A percentile compares a stretch with the other conserved stretches of the same genome.
Evolutionary conservation across 1,284 basidiomycete genomes (phyloP).

Genomic region (Tilletia indica): DNA sequence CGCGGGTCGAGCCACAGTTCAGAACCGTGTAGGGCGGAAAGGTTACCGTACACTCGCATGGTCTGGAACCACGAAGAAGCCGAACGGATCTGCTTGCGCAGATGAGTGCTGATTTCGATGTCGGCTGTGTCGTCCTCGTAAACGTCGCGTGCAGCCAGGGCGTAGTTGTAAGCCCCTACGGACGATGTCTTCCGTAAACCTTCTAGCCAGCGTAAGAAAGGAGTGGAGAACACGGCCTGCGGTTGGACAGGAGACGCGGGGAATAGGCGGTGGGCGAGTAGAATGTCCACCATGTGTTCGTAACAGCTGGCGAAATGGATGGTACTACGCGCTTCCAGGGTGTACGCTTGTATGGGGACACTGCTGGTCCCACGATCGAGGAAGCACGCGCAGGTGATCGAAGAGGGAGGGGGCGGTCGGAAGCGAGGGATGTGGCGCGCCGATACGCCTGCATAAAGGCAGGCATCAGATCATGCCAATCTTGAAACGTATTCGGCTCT

Average conservation of each 20-base stretch:
- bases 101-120: neutral
- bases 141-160: neutral
- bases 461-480: too few species aligned
- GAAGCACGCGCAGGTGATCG: too few species aligned
- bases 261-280: neutral
- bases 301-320: neutral
- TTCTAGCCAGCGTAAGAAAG: neutral
- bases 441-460: too few species aligned
- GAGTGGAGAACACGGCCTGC: neutral
- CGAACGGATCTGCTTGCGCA: neutral
- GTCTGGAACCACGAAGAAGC: neutral
- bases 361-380: too few species aligned
- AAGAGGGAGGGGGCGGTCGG: too few species aligned
- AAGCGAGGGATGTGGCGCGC: too few species aligned
- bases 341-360: neutral
- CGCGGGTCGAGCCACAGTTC: neutral
- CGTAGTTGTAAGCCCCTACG: neutral
- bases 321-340: neutral
- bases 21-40: neutral
- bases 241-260: neutral
- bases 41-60: neutral
- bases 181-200: neutral
- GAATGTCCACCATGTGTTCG: neutral
- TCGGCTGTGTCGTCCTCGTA: neutral
- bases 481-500: too few species aligned